A percentile compares a stretch with the other conserved stretches of the same genome.
phyloP scores from a whole-genome alignment of 805 yeast genomes.

The Debaryomyces castellii region DNA sequence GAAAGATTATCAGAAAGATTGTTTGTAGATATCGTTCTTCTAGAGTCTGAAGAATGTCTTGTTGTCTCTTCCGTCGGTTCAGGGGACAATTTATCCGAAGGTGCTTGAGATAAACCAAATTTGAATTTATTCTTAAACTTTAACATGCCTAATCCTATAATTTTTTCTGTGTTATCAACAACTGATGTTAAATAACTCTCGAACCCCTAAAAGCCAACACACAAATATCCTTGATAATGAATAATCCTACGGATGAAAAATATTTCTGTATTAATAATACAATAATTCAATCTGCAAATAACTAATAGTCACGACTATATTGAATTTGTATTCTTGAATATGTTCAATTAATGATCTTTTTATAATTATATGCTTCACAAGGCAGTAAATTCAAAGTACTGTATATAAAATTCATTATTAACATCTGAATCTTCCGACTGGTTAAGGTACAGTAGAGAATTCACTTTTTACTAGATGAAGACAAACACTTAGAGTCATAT shows the following conservation, averaged over 20 bases:
- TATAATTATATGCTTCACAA: neutral
- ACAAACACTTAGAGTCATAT: too few species aligned
- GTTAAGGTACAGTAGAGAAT: neutral
- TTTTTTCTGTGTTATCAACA: neutral
- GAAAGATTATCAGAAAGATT: slow-evolving; percentile 22
- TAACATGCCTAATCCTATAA: slow-evolving; percentile 18
- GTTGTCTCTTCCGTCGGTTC: slow-evolving; percentile 11
- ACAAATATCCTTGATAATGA: neutral
- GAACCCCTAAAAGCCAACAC: neutral
- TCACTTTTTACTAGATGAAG: too few species aligned
- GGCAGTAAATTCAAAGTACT: neutral
- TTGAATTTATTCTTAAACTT: slow-evolving; percentile 34
- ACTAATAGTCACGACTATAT: neutral
- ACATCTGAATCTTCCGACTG: neutral
- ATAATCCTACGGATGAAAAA: neutral
- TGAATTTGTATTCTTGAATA: too few species aligned
- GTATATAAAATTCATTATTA: neutral
- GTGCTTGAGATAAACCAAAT: slow-evolving; percentile 23
- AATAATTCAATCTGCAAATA: neutral
- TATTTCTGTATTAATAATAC: neutral
- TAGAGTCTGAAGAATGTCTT: slow-evolving; percentile 23
- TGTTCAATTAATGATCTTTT: neutral
- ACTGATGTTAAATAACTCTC: neutral
- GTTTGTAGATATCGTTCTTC: slow-evolving; percentile 21
- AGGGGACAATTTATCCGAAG: slow-evolving; percentile 12